Percentiles rank a stretch among this genome's conserved stretches.
Evolutionary conservation across 352 stramenopile species (phyloP).

Genomic region (Bremia lactucae): DNA sequence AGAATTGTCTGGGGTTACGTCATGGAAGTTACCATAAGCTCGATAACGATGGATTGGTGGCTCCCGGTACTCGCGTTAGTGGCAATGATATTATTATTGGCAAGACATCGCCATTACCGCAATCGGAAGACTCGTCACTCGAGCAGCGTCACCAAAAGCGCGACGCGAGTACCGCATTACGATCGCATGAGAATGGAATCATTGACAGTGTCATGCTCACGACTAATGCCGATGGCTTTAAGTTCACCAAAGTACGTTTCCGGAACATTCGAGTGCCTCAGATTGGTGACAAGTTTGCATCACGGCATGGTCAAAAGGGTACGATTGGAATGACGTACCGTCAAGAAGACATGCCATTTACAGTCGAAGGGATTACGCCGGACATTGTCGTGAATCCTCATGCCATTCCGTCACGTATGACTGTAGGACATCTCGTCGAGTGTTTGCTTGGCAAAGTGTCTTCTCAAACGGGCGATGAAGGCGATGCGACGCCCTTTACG

Average conservation of each 20-base stretch:
- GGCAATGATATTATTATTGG: conserved; percentile 98
- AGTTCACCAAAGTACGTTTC: conserved; percentile 96
- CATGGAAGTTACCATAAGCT: conserved; percentile 98
- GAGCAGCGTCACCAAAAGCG: conserved; percentile 92
- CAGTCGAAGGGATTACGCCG: conserved; percentile 95
- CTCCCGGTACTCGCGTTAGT: conserved; percentile 93
- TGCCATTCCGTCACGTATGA: conserved; percentile 99
- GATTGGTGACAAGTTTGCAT: conserved; percentile 98
- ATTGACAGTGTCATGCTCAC: conserved; percentile 99
- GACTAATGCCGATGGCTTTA: conserved; percentile 95
- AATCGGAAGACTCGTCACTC: conserved; percentile 67
- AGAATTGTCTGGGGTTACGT: conserved; percentile 91
- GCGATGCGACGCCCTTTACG: conserved; percentile 99
- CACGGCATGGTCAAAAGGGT: conserved; percentile 84
- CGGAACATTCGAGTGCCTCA: conserved; percentile 97
- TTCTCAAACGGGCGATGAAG: conserved; percentile 93
- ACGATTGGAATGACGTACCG: conserved; percentile 99
- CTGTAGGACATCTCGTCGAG: conserved; percentile 99
- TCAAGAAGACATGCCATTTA: conserved; percentile 99
- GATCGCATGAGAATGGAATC: conserved; percentile 97
- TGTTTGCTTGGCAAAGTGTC: conserved; percentile 98
- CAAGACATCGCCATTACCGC: conserved; percentile 91
- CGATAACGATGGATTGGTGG: conserved; percentile 95
- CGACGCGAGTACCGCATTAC: conserved; percentile 94
- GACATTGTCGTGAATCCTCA: conserved; percentile 99